Evolutionary conservation across 2,329 filamentous ascomycete genomes (phyloP).

Genomic region (Exserohilum rostratum): DNA sequence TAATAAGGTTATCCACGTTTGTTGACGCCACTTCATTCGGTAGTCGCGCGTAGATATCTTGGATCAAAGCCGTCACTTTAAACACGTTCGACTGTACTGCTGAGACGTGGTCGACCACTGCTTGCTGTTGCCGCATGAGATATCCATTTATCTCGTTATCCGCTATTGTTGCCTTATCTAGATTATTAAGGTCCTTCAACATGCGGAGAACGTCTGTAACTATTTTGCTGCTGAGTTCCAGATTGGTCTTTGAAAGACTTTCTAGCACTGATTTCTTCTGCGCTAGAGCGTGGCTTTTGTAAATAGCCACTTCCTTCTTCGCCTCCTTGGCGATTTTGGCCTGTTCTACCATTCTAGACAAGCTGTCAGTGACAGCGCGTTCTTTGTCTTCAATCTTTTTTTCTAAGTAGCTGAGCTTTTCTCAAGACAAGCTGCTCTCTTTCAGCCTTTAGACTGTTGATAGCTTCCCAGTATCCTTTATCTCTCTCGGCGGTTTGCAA

Average conservation of each 20-base stretch:
- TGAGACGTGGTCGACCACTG: neutral
- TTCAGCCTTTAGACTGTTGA: neutral
- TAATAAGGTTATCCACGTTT: too few relatives aligned
- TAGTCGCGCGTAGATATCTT: too few relatives aligned
- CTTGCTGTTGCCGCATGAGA: neutral
- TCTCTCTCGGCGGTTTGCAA: neutral
- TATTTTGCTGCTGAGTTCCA: too few relatives aligned
- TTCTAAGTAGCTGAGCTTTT: neutral
- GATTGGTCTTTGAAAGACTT: neutral
- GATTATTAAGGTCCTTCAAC: too few relatives aligned
- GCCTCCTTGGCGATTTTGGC: neutral
- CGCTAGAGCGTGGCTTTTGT: neutral
- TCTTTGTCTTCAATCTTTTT: neutral
- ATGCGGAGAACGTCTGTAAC: too few relatives aligned
- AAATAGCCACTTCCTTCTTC: neutral
- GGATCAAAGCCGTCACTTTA: too few relatives aligned
- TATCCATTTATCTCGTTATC: neutral
- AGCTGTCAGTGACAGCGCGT: neutral
- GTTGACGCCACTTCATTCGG: too few relatives aligned
- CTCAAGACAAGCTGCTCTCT: neutral
- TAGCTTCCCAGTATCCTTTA: neutral
- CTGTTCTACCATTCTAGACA: neutral
- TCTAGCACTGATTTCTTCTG: neutral
- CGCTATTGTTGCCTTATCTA: too few relatives aligned
- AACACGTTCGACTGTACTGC: too few relatives aligned